Evolutionary conservation across 441 rosid species (phyloP).

Genomic region (Codiaeum variegatum): DNA sequence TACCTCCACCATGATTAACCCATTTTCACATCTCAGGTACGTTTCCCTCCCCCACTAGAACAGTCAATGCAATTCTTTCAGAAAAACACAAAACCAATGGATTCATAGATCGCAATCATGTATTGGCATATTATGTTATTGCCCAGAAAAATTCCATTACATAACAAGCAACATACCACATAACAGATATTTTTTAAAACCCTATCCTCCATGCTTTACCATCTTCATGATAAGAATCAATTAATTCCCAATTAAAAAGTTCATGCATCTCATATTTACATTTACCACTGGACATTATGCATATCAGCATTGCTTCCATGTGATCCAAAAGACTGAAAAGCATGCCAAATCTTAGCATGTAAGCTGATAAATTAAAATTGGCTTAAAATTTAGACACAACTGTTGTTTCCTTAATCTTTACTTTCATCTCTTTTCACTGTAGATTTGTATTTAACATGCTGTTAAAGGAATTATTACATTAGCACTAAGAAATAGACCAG

Average conservation of each 20-base stretch:
- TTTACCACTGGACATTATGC: background rate
- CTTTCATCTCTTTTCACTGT: background rate
- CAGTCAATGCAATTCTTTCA: background rate
- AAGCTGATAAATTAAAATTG: background rate
- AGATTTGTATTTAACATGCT: background rate
- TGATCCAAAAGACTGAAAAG: background rate
- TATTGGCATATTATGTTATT: background rate
- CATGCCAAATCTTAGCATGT: background rate
- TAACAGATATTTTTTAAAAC: too few species aligned
- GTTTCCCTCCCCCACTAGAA: background rate
- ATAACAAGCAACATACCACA: background rate
- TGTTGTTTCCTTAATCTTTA: background rate
- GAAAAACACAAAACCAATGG: background rate
- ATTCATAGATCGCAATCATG: background rate
- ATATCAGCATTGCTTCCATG: background rate
- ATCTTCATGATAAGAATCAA: background rate
- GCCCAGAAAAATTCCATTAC: background rate
- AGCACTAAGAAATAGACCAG: background rate
- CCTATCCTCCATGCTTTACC: background rate
- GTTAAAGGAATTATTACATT: background rate
- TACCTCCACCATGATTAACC: background rate
- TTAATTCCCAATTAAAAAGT: background rate
- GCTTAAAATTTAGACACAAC: background rate
- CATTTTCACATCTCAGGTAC: background rate
- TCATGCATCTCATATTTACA: background rate